Base-by-base conservation (phyloP, 176 grass and related monocot species). In the Zea luxurians region DNA sequence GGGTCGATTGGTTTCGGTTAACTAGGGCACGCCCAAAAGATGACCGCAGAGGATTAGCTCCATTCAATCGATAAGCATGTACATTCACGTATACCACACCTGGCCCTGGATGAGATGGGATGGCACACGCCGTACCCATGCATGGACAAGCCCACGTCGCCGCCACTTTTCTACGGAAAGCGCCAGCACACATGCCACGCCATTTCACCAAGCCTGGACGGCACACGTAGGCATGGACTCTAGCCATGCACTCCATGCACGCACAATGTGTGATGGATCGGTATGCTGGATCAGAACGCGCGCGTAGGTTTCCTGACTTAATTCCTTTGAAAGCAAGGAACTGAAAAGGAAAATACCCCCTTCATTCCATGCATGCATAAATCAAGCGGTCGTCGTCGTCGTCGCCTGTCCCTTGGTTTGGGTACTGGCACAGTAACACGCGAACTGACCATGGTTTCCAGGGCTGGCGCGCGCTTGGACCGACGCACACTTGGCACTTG, bases 381-480 rank as follows among this genome's bases (percentile, higher is more conserved):
- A 80, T 16, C 7, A 42, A 37, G 78, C 8, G 1, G 2, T 49
- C 15, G 6, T 0, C 27, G 27, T 0, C 27, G 27, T 27, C 37
- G 36, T 15, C 3, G 0, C 16, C 35, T 62, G 7, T 48, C 44
- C 40, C 13, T 3, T 8, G 10, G 3, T 27, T 27, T 27, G 27
- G 27, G 27, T 27, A n/a, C 35, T 47, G 4, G 8, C 2, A 13
- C 2, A 1, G 41, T 61, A 70, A 70, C 15, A 4, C 34, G 7
- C 1, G 10, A 78, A 66, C 6, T 2, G 10, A 17, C 47, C 68
- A 50, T 41, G 7, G 15, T 48, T 81, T 81, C 9, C 3, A 6
- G 67, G 43, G 9, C 12, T 16, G 0, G 1, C 0, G 1, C 1
- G 0, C 0, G 11, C 4, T 0, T 58, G 27, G 27, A 27, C 27